A percentile compares a stretch with the other conserved stretches of the same genome.
These are phyloP conservation scores for Gonapodya sp. DNA, from an alignment of 192 early-diverging fungal species.

Conservation along the genomic window DNA sequence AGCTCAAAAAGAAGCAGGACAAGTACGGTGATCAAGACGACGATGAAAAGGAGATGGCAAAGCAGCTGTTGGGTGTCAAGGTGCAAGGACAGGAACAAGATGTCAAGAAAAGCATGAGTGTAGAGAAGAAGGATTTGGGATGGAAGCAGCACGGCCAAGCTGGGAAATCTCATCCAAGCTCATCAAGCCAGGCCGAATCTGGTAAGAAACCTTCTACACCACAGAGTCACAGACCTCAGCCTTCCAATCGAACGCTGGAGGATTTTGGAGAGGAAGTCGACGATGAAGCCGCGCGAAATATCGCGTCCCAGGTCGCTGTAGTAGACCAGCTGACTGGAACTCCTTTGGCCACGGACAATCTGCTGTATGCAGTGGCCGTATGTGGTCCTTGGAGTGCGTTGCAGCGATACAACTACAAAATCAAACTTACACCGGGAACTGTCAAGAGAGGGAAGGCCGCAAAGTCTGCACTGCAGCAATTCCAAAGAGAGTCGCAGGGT, in stretches of 20 bases:
- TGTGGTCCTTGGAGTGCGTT: constrained; percentile 85
- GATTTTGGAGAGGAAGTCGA: background rate
- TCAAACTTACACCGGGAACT: constrained; percentile 83
- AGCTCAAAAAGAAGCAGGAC: constrained; percentile 82
- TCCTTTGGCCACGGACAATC: constrained; percentile 67
- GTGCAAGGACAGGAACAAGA: constrained; percentile 54
- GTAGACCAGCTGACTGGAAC: constrained; percentile 73
- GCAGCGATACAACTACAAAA: constrained; percentile 85
- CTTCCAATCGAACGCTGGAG: background rate
- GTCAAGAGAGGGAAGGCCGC: constrained; percentile 85
- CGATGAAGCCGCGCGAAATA: background rate
- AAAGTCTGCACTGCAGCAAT: constrained; percentile 40
- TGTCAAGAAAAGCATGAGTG: constrained; percentile 61
- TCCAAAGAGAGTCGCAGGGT: constrained; percentile 23
- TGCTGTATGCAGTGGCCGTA: constrained; percentile 80
- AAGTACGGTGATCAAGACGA: constrained; percentile 96
- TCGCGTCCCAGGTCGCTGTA: constrained; percentile 4
- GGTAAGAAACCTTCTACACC: background rate
- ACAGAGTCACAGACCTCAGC: background rate
- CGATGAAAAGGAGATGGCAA: constrained; percentile 72
- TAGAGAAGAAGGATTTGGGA: constrained; percentile 31
- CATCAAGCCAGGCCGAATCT: background rate
- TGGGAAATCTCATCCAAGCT: constrained; percentile 7
- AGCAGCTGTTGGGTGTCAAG: constrained; percentile 67
- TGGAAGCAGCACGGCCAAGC: constrained; percentile 7